Evolutionary conservation across 2,329 filamentous ascomycete genomes (phyloP).

Genomic region (Plectosphaerella cucumerina): DNA sequence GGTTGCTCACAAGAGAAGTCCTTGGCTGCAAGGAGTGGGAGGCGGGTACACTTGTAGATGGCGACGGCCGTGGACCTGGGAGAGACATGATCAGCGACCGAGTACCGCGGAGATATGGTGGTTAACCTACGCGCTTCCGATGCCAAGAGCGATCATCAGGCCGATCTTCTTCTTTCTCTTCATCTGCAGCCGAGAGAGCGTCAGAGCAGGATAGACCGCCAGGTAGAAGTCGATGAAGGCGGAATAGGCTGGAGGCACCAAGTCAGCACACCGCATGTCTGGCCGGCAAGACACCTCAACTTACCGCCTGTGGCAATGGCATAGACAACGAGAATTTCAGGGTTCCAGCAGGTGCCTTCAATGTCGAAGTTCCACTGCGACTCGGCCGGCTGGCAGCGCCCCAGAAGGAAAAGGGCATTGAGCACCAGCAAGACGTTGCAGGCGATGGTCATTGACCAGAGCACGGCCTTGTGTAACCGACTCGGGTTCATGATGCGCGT

Average conservation of each 20-base stretch:
- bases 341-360: slow-evolving; percentile 28
- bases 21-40: slow-evolving; percentile 19
- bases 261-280: neutral
- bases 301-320: slow-evolving; percentile 34
- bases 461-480: slow-evolving; percentile 23
- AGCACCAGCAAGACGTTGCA: slow-evolving; percentile 25
- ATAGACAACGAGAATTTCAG: slow-evolving; percentile 30
- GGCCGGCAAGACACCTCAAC: neutral
- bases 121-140: slow-evolving; percentile 29
- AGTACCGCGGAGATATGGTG: neutral
- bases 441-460: slow-evolving; percentile 29
- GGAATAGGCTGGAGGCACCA: slow-evolving; percentile 19
- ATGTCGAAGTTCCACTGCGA: slow-evolving; percentile 34
- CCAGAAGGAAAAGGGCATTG: slow-evolving; percentile 35
- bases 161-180: slow-evolving; percentile 34
- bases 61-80: slow-evolving; percentile 19
- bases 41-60: slow-evolving; percentile 29
- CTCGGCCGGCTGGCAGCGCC: slow-evolving; percentile 32
- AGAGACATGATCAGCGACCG: neutral
- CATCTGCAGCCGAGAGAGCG: slow-evolving; percentile 31
- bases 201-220: slow-evolving; percentile 33
- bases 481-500: slow-evolving; percentile 32
- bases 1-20: slow-evolving; percentile 18
- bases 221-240: slow-evolving; percentile 36
- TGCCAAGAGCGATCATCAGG: slow-evolving; percentile 29